Evolutionary conservation across 441 rosid genomes (phyloP), one percentile per base, ranked within the genome.

Genomic region (Erodium trifolium): DNA sequence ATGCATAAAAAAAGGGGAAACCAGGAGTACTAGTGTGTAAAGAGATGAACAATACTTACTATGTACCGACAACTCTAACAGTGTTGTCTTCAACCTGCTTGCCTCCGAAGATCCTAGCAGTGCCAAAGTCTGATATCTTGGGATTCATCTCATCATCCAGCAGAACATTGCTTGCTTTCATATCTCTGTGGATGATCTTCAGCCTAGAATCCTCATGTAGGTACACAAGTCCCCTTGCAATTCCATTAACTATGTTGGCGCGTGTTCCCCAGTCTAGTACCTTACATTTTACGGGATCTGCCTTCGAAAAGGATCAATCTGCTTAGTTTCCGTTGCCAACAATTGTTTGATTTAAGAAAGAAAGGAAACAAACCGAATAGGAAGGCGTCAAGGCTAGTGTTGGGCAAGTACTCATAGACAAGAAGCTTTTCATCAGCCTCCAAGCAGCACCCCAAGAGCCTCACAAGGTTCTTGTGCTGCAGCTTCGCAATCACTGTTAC

Each of bases 61-160:
- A 72, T 69, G 85, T 84, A 7, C 90, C 86, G 2, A 75, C 73
- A 27, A 79, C 70, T 71, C 75, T 73, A 0, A 3, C 73, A 0
- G 79, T 75, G 34, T 64, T 65, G 55, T 67, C 82, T 3, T 67
- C 79, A 62, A 53, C 79, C 75, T 85, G 86, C 41, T 82, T 82
- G 43, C 70, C 29, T 0, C 29, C 41, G 0, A 78, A 72, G 0
- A 86, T 70, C 75, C 82, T 84, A 3, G 85, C 88, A 79, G 75
- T 79, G 11, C 88, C 86, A 0, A 86, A 82, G 65, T 86, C 88
- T 11, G 85, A 77, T 64, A 86, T 80, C 72, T 86, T 86, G 0
- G 84, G 84, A 39, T 78, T 77, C 85, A 86, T 77, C n/a, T 86
- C 79, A 0, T 16, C 53, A 41, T 84, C 86, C 65, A 86, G 67